phyloP scores from a whole-genome alignment of 2,329 filamentous ascomycete genomes.

The Colletotrichum sp. region DNA sequence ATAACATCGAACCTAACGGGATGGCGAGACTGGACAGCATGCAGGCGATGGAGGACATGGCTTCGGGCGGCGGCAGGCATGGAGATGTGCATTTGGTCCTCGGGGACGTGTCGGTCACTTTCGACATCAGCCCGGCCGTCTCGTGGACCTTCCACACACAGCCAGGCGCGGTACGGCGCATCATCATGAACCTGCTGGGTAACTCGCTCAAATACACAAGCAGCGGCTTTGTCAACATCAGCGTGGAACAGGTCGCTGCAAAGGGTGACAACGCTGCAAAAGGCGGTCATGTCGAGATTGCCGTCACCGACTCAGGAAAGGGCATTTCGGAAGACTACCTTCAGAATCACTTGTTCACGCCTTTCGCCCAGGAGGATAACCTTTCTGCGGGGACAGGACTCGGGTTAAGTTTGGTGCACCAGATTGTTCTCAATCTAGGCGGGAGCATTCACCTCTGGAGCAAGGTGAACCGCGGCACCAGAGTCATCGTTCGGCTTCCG shows the following conservation, averaged over 20 bases:
- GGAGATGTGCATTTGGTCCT: background rate
- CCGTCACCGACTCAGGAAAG: constrained; percentile 66
- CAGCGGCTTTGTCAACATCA: constrained; percentile 33
- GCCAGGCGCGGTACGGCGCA: constrained; percentile 53
- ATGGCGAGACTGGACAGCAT: constrained; percentile 19
- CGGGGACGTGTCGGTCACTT: constrained; percentile 44
- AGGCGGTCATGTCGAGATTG: constrained; percentile 35
- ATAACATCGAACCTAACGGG: background rate
- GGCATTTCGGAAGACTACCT: constrained; percentile 70
- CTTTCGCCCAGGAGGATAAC: constrained; percentile 67
- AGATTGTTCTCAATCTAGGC: constrained; percentile 60
- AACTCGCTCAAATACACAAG: constrained; percentile 67
- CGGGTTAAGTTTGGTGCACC: constrained; percentile 67
- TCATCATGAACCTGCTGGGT: constrained; percentile 67
- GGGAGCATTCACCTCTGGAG: constrained; percentile 64
- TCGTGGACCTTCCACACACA: constrained; percentile 60
- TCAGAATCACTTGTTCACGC: constrained; percentile 62
- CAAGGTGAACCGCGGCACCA: constrained; percentile 38
- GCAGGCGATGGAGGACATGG: constrained; percentile 18
- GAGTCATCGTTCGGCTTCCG: constrained; percentile 34
- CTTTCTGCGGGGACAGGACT: constrained; percentile 66
- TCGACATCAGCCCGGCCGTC: constrained; percentile 51
- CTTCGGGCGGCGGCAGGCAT: background rate
- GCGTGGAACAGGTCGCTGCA: constrained; percentile 22
- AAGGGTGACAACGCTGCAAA: background rate